These are phyloP conservation scores for Yarrowia yakushimensis DNA, from an alignment of 805 yeast species.

Conservation along the genomic window DNA sequence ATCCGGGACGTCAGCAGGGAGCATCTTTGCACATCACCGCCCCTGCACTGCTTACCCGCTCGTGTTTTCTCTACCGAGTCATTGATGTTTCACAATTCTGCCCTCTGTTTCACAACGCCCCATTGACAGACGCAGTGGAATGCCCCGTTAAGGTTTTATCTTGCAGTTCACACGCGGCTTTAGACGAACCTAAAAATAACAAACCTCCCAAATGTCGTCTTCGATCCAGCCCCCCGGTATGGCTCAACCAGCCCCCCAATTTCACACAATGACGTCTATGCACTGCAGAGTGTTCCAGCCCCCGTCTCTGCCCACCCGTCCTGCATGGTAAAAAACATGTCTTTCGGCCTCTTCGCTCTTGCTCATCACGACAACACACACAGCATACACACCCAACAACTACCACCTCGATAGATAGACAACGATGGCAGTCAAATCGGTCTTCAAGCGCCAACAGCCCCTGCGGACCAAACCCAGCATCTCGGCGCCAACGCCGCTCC, in stretches of 20 bases:
- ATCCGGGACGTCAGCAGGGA: neutral
- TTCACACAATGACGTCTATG: neutral
- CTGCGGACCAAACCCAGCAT: conserved; percentile 1
- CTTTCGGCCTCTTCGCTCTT: neutral
- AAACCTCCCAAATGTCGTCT: neutral
- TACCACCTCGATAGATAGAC: neutral
- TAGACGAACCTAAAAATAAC: neutral
- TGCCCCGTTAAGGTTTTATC: neutral
- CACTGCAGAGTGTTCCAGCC: neutral
- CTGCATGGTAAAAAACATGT: neutral
- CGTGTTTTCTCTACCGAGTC: neutral
- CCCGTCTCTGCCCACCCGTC: neutral
- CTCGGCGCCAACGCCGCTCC: conserved; percentile 11
- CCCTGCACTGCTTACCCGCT: conserved; percentile 1
- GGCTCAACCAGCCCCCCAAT: neutral
- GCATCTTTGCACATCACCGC: neutral
- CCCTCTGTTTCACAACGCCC: neutral
- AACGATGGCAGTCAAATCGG: conserved; percentile 8
- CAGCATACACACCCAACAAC: neutral
- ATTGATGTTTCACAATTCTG: neutral
- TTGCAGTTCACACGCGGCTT: neutral
- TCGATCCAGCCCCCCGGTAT: neutral
- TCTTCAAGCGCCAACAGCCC: conserved; percentile 8
- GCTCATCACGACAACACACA: neutral
- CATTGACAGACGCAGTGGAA: neutral